Evolutionary conservation across 2,329 filamentous ascomycete genomes (phyloP).

Genomic region (Phyllosticta citribraziliensis): DNA sequence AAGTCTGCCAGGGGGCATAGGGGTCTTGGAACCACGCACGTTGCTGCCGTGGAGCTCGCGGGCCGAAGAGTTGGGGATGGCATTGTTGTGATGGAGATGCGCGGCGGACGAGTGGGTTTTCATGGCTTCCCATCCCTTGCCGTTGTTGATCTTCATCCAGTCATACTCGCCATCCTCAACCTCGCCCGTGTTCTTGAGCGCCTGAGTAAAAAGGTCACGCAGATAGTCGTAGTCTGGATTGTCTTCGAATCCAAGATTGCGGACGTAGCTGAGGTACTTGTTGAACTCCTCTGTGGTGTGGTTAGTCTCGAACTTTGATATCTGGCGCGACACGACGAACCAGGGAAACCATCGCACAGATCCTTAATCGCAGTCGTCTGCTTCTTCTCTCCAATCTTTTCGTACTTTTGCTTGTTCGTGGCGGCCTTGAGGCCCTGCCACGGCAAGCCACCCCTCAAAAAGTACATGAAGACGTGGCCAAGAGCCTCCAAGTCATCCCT

Average conservation of each 20-base stretch:
- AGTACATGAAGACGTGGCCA: slow-evolving; percentile 62
- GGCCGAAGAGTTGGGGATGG: slow-evolving; percentile 68
- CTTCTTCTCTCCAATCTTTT: slow-evolving; percentile 99
- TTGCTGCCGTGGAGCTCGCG: slow-evolving; percentile 71
- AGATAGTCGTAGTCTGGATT: slow-evolving; percentile 98
- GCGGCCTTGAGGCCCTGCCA: slow-evolving; percentile 61
- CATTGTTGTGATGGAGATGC: slow-evolving; percentile 70
- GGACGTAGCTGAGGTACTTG: slow-evolving; percentile 94
- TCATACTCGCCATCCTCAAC: slow-evolving; percentile 98
- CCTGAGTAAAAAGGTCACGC: slow-evolving; percentile 90
- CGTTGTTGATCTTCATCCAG: slow-evolving; percentile 97
- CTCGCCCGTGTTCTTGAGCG: slow-evolving; percentile 86
- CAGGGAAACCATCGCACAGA: slow-evolving; percentile 86
- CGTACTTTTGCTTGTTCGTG: slow-evolving; percentile 92
- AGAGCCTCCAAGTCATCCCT: slow-evolving; percentile 89
- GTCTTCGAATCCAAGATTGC: slow-evolving; percentile 96
- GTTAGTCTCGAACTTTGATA: slow-evolving; percentile 13
- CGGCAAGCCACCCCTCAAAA: slow-evolving; percentile 54
- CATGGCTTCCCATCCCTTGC: slow-evolving; percentile 82
- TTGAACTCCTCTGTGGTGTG: slow-evolving; percentile 70
- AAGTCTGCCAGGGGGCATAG: slow-evolving; percentile 34
- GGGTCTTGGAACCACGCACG: slow-evolving; percentile 50
- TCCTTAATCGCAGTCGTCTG: slow-evolving; percentile 96
- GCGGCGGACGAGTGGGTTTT: slow-evolving; percentile 61
- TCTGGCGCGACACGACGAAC: slow-evolving; percentile 28